Evolutionary conservation across 2,329 filamentous ascomycete genomes (phyloP).

Genomic region (Monilinia aucupariae): DNA sequence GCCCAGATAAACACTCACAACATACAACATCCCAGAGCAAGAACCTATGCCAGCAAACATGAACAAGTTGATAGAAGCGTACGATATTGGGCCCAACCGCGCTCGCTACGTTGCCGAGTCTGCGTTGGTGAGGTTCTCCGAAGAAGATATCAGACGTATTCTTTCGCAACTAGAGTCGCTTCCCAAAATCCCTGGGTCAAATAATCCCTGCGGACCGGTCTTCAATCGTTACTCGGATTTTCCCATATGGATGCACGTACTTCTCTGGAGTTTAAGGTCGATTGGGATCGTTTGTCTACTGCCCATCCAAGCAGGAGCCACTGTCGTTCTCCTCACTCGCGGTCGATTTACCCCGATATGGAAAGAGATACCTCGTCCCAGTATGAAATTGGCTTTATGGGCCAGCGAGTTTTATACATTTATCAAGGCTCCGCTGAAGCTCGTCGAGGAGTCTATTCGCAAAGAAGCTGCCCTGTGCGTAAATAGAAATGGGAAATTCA

Average conservation of each 20-base stretch:
- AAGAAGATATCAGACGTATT: background rate
- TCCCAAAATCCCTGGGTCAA: background rate
- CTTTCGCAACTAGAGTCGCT: background rate
- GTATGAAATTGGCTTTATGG: background rate
- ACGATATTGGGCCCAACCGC: background rate
- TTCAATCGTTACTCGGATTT: background rate
- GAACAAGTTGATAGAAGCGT: background rate
- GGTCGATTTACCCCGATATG: background rate
- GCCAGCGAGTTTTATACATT: background rate
- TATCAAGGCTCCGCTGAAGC: background rate
- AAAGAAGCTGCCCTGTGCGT: constrained; percentile 10
- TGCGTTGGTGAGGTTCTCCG: background rate
- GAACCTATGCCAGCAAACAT: background rate
- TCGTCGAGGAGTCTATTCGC: constrained; percentile 9
- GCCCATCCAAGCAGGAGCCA: background rate
- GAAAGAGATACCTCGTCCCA: background rate
- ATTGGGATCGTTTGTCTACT: background rate
- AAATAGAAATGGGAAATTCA: constrained; percentile 12
- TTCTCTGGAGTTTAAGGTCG: background rate
- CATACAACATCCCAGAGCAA: too few species aligned
- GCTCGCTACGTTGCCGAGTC: background rate
- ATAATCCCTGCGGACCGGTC: constrained; percentile 4
- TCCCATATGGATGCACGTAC: background rate
- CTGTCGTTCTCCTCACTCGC: background rate
- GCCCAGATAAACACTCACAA: too few species aligned